A percentile compares a stretch with the other conserved stretches of the same genome.
phyloP scores from a whole-genome alignment of 2,329 filamentous ascomycete species.

The Cercospora citrullina region DNA sequence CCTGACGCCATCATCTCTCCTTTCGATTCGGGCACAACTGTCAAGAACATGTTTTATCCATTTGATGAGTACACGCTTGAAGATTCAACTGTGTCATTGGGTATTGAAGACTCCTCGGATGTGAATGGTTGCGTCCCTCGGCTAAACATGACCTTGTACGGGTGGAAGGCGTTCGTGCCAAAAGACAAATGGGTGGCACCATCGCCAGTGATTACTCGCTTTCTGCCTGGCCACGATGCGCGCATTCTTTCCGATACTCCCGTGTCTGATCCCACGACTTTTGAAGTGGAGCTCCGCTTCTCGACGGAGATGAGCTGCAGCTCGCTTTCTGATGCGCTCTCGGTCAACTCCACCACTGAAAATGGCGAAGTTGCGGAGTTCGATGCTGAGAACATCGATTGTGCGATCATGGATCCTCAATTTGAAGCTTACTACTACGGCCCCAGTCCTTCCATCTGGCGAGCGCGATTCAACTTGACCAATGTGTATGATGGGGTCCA shows the following conservation, averaged over 20 bases:
- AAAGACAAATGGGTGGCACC: conserved; percentile 52
- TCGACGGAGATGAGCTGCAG: conserved; percentile 63
- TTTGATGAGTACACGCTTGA: conserved; percentile 58
- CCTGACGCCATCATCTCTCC: conserved; percentile 57
- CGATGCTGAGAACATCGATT: conserved; percentile 49
- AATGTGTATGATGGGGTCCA: conserved; percentile 64
- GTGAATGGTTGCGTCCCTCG: conserved; percentile 58
- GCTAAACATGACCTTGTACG: conserved; percentile 57
- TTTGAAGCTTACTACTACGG: conserved; percentile 49
- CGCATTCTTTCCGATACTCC: conserved; percentile 53
- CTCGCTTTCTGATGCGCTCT: conserved; percentile 53
- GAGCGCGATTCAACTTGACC: conserved; percentile 53
- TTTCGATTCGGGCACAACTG: conserved; percentile 55
- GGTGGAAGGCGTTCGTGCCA: conserved; percentile 62
- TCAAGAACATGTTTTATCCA: conserved; percentile 64
- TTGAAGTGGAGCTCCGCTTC: conserved; percentile 59
- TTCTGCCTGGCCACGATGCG: conserved; percentile 62
- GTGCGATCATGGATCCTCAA: conserved; percentile 43
- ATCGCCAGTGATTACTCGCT: conserved; percentile 60
- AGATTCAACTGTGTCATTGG: conserved; percentile 48
- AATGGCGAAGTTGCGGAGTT: conserved; percentile 47
- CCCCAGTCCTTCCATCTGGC: conserved; percentile 56
- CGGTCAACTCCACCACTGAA: conserved; percentile 56
- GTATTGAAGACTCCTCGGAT: conserved; percentile 49
- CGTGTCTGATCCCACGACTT: conserved; percentile 36